Evolutionary conservation across 345 rosid species (phyloP).

Genomic region (Moricandia moricandioides): DNA sequence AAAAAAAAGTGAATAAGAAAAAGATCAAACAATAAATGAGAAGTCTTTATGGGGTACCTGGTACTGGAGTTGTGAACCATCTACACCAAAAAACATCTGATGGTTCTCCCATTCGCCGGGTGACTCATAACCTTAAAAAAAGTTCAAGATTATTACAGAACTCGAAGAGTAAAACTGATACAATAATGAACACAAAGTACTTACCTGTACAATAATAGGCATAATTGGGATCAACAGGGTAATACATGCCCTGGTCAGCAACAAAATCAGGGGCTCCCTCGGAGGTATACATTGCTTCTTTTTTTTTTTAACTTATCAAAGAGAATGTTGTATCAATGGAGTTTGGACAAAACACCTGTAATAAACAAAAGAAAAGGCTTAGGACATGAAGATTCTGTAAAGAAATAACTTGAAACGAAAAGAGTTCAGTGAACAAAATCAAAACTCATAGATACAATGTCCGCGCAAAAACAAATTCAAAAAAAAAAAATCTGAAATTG

Average conservation of each 20-base stretch:
- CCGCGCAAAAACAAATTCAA: neutral
- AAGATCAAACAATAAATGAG: neutral
- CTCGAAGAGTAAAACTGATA: neutral
- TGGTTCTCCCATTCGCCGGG: slow-evolving; percentile 96
- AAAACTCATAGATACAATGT: neutral
- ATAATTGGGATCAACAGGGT: slow-evolving; percentile 69
- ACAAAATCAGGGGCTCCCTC: slow-evolving; percentile 74
- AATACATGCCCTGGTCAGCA: slow-evolving; percentile 73
- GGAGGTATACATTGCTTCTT: slow-evolving; percentile 57
- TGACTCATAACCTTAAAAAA: slow-evolving; percentile 67
- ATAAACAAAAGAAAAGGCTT: slow-evolving; percentile 20
- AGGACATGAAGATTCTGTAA: neutral
- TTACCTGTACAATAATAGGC: slow-evolving; percentile 95
- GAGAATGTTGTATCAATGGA: slow-evolving; percentile 38
- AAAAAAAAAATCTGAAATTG: neutral
- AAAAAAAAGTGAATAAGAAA: neutral
- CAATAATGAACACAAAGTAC: neutral
- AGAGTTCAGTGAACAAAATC: neutral
- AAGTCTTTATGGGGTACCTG: slow-evolving; percentile 38
- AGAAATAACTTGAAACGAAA: neutral
- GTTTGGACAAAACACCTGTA: slow-evolving; percentile 47
- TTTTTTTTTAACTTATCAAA: slow-evolving; percentile 41
- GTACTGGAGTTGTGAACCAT: slow-evolving; percentile 80
- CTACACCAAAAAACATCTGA: slow-evolving; percentile 65
- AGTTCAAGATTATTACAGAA: neutral